phyloP scores from a whole-genome alignment of 306 rosid genomes.

The Gleditsia sinensis region DNA sequence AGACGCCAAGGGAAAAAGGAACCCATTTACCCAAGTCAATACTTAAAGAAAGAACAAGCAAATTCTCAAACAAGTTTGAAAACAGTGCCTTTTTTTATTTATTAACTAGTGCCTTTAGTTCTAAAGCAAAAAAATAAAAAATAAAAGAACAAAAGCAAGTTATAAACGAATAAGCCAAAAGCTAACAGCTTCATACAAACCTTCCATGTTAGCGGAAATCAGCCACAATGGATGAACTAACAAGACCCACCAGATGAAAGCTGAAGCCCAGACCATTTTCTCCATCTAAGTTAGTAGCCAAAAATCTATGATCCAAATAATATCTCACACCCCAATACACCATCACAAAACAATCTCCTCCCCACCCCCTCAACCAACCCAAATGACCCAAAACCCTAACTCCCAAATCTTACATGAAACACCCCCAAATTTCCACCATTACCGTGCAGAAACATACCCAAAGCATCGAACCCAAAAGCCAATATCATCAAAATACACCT shows the following conservation, averaged over 20 bases:
- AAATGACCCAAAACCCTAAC: conserved; percentile 38
- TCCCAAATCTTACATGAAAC: conserved; percentile 37
- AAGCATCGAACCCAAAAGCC: conserved; percentile 39
- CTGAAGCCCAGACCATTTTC: conserved; percentile 44
- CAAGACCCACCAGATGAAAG: conserved; percentile 54
- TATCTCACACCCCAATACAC: conserved; percentile 32
- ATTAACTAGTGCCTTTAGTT: too few relatives aligned
- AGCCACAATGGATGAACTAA: conserved; percentile 56
- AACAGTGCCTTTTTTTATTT: too few relatives aligned
- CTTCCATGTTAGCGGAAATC: conserved; percentile 80
- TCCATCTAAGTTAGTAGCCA: conserved; percentile 52
- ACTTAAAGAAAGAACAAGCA: background rate
- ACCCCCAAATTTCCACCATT: conserved; percentile 45
- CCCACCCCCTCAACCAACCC: conserved; percentile 17
- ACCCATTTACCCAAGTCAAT: background rate
- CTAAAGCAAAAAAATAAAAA: background rate
- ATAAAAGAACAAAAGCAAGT: background rate
- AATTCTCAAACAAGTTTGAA: background rate
- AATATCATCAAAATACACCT: conserved; percentile 39
- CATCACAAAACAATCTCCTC: conserved; percentile 47
- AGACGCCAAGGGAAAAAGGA: background rate
- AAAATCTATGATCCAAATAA: conserved; percentile 68
- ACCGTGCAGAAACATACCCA: conserved; percentile 22
- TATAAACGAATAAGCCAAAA: background rate
- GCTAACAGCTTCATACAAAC: conserved; percentile 37